phyloP scores from a whole-genome alignment of 345 rosid genomes.

The Eucalyptus leucophloia region DNA sequence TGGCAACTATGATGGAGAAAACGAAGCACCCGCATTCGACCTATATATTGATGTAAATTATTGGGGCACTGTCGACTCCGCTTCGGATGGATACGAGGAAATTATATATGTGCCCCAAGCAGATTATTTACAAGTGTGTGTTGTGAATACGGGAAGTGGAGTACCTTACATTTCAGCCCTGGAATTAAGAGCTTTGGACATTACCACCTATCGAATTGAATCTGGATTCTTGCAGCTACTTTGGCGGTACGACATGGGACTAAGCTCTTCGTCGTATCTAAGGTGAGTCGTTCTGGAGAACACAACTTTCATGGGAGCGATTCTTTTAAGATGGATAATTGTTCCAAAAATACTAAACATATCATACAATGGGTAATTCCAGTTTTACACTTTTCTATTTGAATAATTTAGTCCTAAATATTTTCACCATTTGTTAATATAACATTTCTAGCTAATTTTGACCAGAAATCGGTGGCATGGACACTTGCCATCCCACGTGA shows the following conservation, averaged over 20 bases:
- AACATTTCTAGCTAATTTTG: no score
- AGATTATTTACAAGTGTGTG: background rate
- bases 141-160: conserved; percentile 2
- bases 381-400: no score
- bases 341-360: no score
- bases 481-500: no score
- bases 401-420: no score
- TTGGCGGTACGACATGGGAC: background rate
- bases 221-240: accelerated
- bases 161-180: conserved; percentile 5
- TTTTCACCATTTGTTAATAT: no score
- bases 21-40: background rate
- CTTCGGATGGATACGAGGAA: accelerated
- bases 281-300: background rate
- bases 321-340: no score
- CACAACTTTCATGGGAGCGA: background rate
- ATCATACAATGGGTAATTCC: no score
- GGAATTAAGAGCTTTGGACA: conserved; percentile 1
- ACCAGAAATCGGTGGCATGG: no score
- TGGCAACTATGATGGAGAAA: conserved; percentile 1
- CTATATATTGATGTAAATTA: background rate
- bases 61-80: accelerated
- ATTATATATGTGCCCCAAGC: no score
- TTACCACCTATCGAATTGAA: background rate
- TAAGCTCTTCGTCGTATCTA: accelerated